Percentiles rank a stretch among this genome's conserved stretches.
phyloP scores from a whole-genome alignment of 805 yeast genomes.

The Suhomyces prunicola region DNA sequence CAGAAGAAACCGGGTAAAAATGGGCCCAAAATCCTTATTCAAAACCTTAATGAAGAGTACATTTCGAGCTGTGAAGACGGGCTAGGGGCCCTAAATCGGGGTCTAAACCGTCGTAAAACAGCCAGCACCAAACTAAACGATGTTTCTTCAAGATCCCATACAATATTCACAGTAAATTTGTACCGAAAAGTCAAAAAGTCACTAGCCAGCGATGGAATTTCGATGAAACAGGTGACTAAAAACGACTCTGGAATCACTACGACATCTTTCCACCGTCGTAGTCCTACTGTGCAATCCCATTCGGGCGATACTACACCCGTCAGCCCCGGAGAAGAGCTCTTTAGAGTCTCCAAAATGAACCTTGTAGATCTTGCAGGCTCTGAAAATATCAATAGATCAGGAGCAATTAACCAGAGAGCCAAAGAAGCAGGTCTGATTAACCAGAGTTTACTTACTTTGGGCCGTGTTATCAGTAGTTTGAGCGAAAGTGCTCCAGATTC shows the following conservation, averaged over 20 bases:
- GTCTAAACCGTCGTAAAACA: constrained; percentile 58
- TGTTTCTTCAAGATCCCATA: constrained; percentile 71
- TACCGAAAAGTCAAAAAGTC: constrained; percentile 31
- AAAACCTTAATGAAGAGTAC: constrained; percentile 61
- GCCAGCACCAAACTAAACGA: constrained; percentile 75
- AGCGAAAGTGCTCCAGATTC: constrained; percentile 20
- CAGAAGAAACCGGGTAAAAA: not conserved
- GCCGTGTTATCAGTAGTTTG: constrained; percentile 74
- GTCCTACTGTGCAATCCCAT: not conserved
- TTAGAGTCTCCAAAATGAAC: constrained; percentile 63
- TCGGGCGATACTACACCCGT: not conserved
- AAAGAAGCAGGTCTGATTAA: constrained; percentile 93
- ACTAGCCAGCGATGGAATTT: constrained; percentile 7
- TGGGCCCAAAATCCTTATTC: constrained; percentile 43
- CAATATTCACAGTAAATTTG: constrained; percentile 65
- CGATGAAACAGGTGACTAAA: not conserved
- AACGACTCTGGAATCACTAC: not conserved
- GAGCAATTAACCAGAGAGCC: constrained; percentile 82
- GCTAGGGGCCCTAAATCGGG: constrained; percentile 50
- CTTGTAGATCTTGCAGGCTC: constrained; percentile 94
- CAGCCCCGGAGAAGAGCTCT: constrained; percentile 11
- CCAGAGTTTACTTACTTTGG: constrained; percentile 81
- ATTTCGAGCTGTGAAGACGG: constrained; percentile 57
- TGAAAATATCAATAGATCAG: constrained; percentile 83
- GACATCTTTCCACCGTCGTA: constrained; percentile 24